Evolutionary conservation across 805 yeast genomes (phyloP), one percentile per base, ranked within the genome.

Genomic region (Blastobotrys terrestris): DNA sequence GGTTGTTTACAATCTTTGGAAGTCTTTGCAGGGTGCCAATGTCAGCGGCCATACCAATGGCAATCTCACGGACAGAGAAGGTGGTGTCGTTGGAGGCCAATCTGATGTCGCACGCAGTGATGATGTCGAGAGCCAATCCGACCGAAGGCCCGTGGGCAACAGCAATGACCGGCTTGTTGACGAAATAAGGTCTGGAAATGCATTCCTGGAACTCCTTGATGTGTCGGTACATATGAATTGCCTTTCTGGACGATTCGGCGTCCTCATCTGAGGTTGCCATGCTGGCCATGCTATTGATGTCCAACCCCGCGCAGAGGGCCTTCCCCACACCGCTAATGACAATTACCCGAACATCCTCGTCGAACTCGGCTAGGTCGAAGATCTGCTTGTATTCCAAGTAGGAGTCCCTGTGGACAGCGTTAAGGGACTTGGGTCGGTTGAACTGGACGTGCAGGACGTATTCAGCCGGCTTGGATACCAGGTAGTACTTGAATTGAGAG

Each of bases 21-120:
- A 85, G 61, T 62, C 92, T 73, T 67, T 86, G 91, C 53, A 86
- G 71, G 1, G 87, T 76, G 3, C 95, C 95, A 61, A 86, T 84
- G 64, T 87, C 94, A 1, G 94, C 90, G 40, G 87, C 77, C 63
- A 87, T 74, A 2, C 92, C 94, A 51, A 86, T 73, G 56, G 81
- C 79, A 55, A 85, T 80, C 67, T 86, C 95, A 53, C 84, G 78
- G 53, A 87, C 77, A 43, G 85, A 75, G 57, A 84, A 73, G 41
- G 63, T 67, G 13, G 78, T 75, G 57, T 78, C 84, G 31, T 69
- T 68, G 2, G 81, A 69, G 8, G 81, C 80, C 11, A 82, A 65
- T 49, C 91, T 75, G 20, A 86, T 77, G 14, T 81, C 74, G 26
- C 77, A 74, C 0, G 85, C 78, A 13, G 83, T 68, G 5, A 84